These are phyloP conservation scores for Coelastrella sp. DNA, from an alignment of 139 green algal genomes.

Conservation along the genomic window DNA sequence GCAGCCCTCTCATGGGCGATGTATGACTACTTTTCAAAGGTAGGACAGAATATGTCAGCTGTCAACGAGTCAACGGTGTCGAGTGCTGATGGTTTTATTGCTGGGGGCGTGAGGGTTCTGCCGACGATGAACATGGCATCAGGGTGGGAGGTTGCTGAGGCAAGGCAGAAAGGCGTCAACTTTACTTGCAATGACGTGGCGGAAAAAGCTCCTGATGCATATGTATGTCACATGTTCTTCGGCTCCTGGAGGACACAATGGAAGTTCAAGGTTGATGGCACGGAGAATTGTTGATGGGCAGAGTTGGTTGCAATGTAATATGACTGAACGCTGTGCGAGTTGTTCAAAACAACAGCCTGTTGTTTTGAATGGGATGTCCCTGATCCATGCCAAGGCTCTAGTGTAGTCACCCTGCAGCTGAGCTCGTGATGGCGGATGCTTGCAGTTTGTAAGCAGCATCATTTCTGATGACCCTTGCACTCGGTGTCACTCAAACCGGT, in stretches of 20 bases:
- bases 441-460: not conserved
- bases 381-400: too few species aligned
- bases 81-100: not conserved
- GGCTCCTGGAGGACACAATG: constrained; percentile 23
- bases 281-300: not conserved
- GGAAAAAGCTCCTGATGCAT: not conserved
- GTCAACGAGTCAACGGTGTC: not conserved
- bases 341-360: constrained; percentile 3
- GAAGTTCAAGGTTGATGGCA: not conserved
- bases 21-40: not conserved
- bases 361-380: not conserved
- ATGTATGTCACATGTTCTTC: constrained; percentile 39
- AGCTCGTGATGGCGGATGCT: not conserved
- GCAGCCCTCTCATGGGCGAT: constrained; percentile 7
- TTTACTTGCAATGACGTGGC: constrained; percentile 20
- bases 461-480: not conserved
- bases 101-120: constrained; percentile 26
- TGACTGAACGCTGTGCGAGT: not conserved
- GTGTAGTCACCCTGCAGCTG: not conserved
- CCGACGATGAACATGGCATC: not conserved
- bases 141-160: constrained; percentile 27
- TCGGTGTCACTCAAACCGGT: not conserved
- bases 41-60: not conserved
- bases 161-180: not conserved
- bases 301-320: not conserved